A percentile compares a stretch with the other conserved stretches of the same genome.
Evolutionary conservation across 306 rosid species (phyloP).

Genomic region (Quercus robur): DNA sequence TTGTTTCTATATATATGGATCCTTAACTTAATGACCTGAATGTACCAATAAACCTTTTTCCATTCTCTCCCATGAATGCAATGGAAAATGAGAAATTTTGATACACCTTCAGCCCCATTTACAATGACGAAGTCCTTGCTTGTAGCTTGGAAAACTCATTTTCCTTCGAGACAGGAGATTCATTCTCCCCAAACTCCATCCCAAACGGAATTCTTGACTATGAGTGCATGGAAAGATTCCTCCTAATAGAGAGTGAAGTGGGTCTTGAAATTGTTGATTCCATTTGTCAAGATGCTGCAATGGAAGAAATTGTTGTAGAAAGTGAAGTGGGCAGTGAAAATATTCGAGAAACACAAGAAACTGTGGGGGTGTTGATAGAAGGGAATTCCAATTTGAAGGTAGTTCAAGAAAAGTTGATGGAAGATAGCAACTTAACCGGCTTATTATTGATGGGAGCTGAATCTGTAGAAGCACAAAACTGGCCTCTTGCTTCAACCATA

Average conservation of each 20-base stretch:
- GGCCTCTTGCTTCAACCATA: too few species aligned
- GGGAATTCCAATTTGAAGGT: slow-evolving; percentile 24
- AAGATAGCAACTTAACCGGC: slow-evolving; percentile 49
- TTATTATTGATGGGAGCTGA: slow-evolving; percentile 29
- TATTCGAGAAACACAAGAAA: not conserved
- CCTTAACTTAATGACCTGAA: too few species aligned
- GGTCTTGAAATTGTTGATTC: slow-evolving; percentile 12
- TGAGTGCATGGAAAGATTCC: slow-evolving; percentile 22
- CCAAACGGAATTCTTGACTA: slow-evolving; percentile 23
- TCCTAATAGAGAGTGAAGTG: slow-evolving; percentile 15
- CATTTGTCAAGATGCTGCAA: not conserved
- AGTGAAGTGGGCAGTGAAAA: slow-evolving; percentile 10
- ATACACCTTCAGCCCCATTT: slow-evolving; percentile 20
- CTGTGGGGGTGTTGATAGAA: slow-evolving; percentile 17
- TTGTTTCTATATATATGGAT: too few species aligned
- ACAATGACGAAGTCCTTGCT: slow-evolving; percentile 23
- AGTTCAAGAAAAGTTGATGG: slow-evolving; percentile 59
- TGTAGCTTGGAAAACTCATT: slow-evolving; percentile 24
- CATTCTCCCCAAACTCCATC: slow-evolving; percentile 16
- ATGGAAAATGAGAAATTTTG: slow-evolving; percentile 35
- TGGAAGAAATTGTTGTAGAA: slow-evolving; percentile 3
- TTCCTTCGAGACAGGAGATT: slow-evolving; percentile 23
- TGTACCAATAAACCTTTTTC: not conserved
- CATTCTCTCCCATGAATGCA: slow-evolving; percentile 10
- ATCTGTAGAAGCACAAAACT: too few species aligned